Base-by-base conservation (phyloP, 768 basidiomycete species). In the Cystofilobasidium capitatum region DNA sequence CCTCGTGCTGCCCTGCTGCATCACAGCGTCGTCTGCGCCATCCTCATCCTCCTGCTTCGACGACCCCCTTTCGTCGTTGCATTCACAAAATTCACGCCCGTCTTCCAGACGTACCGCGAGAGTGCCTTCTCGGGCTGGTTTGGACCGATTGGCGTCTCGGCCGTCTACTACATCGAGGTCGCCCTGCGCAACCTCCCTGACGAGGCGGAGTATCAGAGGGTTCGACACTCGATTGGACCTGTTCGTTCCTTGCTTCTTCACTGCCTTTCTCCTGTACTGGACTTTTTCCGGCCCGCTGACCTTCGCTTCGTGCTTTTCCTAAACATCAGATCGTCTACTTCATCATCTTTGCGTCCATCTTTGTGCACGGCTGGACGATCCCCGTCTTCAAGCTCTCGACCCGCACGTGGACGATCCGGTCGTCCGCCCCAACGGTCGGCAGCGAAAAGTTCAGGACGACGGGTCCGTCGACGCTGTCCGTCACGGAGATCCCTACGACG, bases 41-140 rank as follows among this genome's bases (percentile, higher is more conserved):
- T 79, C 20, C 64, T 75, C 40, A 73, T 80, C 63, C 75, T 80
- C 63, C 42, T 78, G 2, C 59, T 79, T 26, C 71, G 79, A 7
- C 73, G 79, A 13, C 64, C 77, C 1, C 79, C 79, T 1, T 78
- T 76, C 74, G 74, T 80, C n/a, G 49, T 78, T 24, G 66, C 71
- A 1, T 31, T 77, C 6, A 61, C 31, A 16, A 1, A 7, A 44
- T 37, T 35, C 13, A 59, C 47, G 2, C 65, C 65, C 37, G 65
- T 59, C 9, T 66, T 42, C 51, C 20, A 35, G 58, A 33, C 65
- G 2, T 66, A 61, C 20, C 65, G 26, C 29, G 44, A 59, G 39
- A 58, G 31, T n/a, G 17, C 20, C 0, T 59, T 58, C 40, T 45
- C 40, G 33, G 44, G 37, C 36, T 58, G 26, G 39, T 61, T 55